These are phyloP conservation scores for Notholithocarpus densiflorus DNA, from an alignment of 306 rosid genomes.

Conservation along the genomic window DNA sequence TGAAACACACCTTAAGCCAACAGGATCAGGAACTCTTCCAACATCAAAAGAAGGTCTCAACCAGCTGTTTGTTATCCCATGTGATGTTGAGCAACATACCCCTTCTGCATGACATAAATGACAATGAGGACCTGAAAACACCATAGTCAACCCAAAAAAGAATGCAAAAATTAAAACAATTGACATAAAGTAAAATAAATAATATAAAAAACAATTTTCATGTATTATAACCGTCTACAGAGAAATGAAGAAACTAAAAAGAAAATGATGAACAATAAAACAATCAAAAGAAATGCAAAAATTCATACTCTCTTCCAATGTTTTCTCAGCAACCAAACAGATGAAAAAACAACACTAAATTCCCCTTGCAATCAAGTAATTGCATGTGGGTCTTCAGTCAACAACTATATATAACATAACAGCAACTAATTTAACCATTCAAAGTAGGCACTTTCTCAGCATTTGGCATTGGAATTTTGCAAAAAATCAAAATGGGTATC, in stretches of 20 bases:
- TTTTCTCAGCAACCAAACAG: neutral
- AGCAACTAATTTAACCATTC: neutral
- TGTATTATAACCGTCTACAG: neutral
- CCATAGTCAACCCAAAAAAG: neutral
- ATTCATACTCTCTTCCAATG: neutral
- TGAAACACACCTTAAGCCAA: conserved; percentile 45
- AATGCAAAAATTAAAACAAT: neutral
- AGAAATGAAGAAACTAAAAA: neutral
- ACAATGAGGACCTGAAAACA: conserved; percentile 30
- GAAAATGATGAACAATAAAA: neutral
- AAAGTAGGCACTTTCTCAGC: neutral
- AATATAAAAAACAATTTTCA: neutral
- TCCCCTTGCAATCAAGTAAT: neutral
- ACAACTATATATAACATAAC: neutral
- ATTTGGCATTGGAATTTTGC: neutral
- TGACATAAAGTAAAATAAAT: neutral
- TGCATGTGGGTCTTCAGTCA: conserved; percentile 8
- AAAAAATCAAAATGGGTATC: conserved; percentile 10
- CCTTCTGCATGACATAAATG: conserved; percentile 58
- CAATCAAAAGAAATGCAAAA: neutral
- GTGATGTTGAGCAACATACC: conserved; percentile 44
- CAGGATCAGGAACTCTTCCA: conserved; percentile 46
- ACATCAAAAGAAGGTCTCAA: conserved; percentile 50
- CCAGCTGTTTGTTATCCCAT: conserved; percentile 48
- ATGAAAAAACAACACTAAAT: neutral